Conservation (phyloP, 345 rosid genomes). For the Populus deltoides region DNA sequence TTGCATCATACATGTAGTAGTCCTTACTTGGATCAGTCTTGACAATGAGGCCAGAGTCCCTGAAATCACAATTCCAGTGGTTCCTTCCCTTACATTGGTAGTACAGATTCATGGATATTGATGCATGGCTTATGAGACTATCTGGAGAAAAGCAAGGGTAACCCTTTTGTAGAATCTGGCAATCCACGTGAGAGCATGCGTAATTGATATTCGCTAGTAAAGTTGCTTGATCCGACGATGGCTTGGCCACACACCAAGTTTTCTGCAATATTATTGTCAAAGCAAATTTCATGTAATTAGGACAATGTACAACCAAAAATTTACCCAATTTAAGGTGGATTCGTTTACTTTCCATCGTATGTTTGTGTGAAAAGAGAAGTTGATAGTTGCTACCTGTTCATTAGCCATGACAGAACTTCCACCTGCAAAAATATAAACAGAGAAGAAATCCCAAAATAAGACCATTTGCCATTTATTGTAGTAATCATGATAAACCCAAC, state of each 20-base stretch:
- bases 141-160: conserved; percentile 8
- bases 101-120: conserved; percentile 13
- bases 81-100: conserved; percentile 13
- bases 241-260: conserved; percentile 25
- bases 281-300: neutral
- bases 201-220: conserved; percentile 4
- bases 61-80: conserved; percentile 14
- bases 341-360: neutral
- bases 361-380: neutral
- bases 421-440: conserved; percentile 19
- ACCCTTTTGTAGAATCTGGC: conserved; percentile 5
- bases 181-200: conserved; percentile 9
- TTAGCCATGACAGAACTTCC: conserved; percentile 28
- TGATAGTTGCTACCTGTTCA: conserved; percentile 38
- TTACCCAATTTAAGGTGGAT: no score
- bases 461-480: neutral
- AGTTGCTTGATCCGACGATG: conserved; percentile 9
- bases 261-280: conserved; percentile 1
- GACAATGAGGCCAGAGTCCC: conserved; percentile 2
- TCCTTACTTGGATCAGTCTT: conserved; percentile 16
- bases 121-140: conserved; percentile 14
- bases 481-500: neutral
- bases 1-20: conserved; percentile 1
- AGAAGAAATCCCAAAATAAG: neutral
- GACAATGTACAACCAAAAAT: neutral